Conservation (phyloP, 1,284 basidiomycete genomes). For the Ganoderma lucidum region DNA sequence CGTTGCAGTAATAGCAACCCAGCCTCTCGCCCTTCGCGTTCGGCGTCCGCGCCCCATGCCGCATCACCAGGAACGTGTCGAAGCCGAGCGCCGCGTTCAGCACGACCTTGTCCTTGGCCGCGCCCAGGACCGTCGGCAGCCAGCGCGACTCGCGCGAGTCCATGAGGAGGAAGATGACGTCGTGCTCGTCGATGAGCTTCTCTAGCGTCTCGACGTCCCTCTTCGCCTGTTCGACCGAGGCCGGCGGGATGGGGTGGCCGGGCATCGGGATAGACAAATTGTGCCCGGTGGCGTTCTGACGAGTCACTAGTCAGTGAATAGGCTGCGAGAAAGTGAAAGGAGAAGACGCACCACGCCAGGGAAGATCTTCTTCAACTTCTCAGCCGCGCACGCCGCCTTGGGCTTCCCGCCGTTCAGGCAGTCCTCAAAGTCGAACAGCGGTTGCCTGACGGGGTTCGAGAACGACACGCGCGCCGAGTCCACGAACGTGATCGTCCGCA, state of each 20-base stretch:
- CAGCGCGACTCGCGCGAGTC: slow-evolving; percentile 96
- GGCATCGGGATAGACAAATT: slow-evolving; percentile 95
- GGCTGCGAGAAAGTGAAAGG: not conserved
- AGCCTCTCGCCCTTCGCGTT: slow-evolving; percentile 53
- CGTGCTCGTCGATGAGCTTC: slow-evolving; percentile 82
- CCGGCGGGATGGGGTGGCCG: slow-evolving; percentile 86
- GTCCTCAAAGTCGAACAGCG: slow-evolving; percentile 94
- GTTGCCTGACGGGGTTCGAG: slow-evolving; percentile 97
- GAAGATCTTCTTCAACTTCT: slow-evolving; percentile 87
- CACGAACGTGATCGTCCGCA: slow-evolving; percentile 91
- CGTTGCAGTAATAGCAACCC: slow-evolving; percentile 99
- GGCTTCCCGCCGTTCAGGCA: slow-evolving; percentile 93
- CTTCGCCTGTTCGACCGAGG: slow-evolving; percentile 63
- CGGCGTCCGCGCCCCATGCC: slow-evolving; percentile 80
- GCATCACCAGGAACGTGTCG: slow-evolving; percentile 97
- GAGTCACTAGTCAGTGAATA: not conserved
- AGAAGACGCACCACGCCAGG: slow-evolving; percentile 82
- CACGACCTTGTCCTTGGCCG: slow-evolving; percentile 90
- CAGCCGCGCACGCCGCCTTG: slow-evolving; percentile 93
- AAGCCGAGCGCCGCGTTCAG: slow-evolving; percentile 97
- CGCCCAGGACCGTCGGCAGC: slow-evolving; percentile 91
- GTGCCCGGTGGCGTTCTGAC: slow-evolving; percentile 80
- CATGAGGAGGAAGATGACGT: slow-evolving; percentile 95
- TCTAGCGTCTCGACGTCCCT: slow-evolving; percentile 80
- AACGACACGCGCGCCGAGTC: slow-evolving; percentile 94